These are phyloP conservation scores for Mycena kentingensis DNA, from an alignment of 768 basidiomycete species.

Conservation along the genomic window DNA sequence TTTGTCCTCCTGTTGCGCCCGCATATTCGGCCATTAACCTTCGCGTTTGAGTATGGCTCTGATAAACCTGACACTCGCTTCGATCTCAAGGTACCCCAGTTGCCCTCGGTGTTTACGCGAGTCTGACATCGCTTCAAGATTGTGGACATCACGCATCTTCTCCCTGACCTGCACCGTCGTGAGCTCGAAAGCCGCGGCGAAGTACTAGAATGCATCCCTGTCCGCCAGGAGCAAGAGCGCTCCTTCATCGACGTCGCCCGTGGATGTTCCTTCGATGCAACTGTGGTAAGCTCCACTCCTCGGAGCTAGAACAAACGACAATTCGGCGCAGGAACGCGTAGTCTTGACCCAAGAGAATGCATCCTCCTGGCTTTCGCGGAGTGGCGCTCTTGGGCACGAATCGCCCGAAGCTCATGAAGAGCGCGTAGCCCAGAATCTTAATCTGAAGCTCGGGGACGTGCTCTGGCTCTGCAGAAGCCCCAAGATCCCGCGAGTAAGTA, in stretches of 20 bases:
- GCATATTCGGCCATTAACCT: slow-evolving; percentile 13
- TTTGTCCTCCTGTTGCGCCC: slow-evolving; percentile 11
- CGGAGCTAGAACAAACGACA: slow-evolving; percentile 18
- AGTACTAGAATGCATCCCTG: slow-evolving; percentile 48
- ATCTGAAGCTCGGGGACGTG: slow-evolving; percentile 52
- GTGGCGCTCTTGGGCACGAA: slow-evolving; percentile 30
- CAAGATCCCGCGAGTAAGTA: slow-evolving; percentile 53
- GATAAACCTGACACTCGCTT: slow-evolving; percentile 95
- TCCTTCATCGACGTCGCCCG: slow-evolving; percentile 46
- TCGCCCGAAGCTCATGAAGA: slow-evolving; percentile 29
- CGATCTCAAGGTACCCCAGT: slow-evolving; percentile 67
- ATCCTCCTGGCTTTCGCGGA: slow-evolving; percentile 48
- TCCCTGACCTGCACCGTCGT: slow-evolving; percentile 34
- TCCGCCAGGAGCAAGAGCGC: slow-evolving; percentile 42
- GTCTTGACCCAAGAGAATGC: slow-evolving; percentile 48
- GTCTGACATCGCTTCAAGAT: slow-evolving; percentile 38
- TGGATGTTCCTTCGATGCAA: slow-evolving; percentile 30
- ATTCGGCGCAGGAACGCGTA: slow-evolving; percentile 48
- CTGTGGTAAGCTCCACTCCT: slow-evolving; percentile 31
- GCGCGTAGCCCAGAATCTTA: slow-evolving; percentile 43
- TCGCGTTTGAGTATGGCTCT: slow-evolving; percentile 77
- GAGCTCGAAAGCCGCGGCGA: slow-evolving; percentile 32
- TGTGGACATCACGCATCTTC: slow-evolving; percentile 42
- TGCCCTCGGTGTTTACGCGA: not conserved
- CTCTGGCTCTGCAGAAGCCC: slow-evolving; percentile 60